Evolutionary conservation across 208 protist species (phyloP).

Genomic region (Crithidia bombi): DNA sequence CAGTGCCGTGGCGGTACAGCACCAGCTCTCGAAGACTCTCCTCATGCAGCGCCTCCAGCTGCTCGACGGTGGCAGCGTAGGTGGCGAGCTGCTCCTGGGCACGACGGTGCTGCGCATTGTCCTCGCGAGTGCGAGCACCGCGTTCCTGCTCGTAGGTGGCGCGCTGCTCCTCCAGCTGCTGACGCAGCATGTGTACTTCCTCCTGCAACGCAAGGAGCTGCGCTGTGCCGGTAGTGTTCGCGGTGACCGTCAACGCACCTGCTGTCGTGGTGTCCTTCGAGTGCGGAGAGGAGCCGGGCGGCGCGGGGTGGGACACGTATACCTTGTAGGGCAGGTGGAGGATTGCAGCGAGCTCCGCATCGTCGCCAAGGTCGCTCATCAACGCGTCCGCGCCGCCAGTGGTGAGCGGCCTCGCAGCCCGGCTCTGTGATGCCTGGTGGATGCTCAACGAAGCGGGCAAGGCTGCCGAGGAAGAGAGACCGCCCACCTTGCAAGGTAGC

Average conservation of each 20-base stretch:
- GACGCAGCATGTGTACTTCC: conserved; percentile 58
- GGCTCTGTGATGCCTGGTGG: conserved; percentile 2
- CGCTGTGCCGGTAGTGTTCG: conserved; percentile 16
- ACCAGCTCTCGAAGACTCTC: conserved; percentile 60
- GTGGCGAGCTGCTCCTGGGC: conserved; percentile 33
- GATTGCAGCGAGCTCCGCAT: conserved; percentile 23
- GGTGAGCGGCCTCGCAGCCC: neutral
- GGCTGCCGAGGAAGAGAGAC: neutral
- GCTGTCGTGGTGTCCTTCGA: neutral
- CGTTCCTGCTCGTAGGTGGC: conserved; percentile 66
- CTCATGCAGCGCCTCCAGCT: conserved; percentile 62
- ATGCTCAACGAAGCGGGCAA: conserved; percentile 11
- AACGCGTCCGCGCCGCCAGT: neutral
- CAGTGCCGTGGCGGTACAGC: conserved; percentile 49
- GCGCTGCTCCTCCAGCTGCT: conserved; percentile 72
- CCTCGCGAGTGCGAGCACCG: conserved; percentile 34
- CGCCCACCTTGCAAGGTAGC: neutral
- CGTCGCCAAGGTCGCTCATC: conserved; percentile 15
- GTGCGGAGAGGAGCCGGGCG: neutral
- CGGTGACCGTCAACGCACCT: conserved; percentile 13
- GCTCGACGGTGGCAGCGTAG: conserved; percentile 44
- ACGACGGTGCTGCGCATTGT: conserved; percentile 39
- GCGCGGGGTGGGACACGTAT: conserved; percentile 13
- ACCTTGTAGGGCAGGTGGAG: conserved; percentile 29
- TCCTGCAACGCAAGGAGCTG: conserved; percentile 54